A percentile compares a stretch with the other conserved stretches of the same genome.
phyloP scores from a whole-genome alignment of 257 asterid genomes.

The Parsonsia alboflavescens region DNA sequence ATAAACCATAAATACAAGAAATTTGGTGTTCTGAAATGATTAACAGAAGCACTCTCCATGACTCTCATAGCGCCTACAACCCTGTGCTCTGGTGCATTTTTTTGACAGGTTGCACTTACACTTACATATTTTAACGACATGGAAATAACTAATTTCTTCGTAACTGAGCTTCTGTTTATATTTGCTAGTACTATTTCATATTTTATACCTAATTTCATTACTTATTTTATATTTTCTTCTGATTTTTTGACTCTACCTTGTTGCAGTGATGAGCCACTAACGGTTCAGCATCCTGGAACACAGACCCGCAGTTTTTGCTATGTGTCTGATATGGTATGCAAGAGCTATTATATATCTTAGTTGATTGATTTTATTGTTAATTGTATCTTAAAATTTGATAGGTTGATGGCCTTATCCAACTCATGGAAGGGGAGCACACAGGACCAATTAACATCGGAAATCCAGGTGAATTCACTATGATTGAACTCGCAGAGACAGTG shows the following conservation, averaged over 20 bases:
- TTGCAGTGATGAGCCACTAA: constrained; percentile 73
- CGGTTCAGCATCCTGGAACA: constrained; percentile 93
- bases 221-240: no score
- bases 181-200: no score
- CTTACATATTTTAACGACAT: background rate
- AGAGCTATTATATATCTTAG: background rate
- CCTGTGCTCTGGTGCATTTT: background rate
- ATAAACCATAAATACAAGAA: background rate
- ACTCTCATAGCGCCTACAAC: background rate
- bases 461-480: constrained; percentile 68
- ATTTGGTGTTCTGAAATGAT: background rate
- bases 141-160: background rate
- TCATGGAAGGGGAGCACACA: constrained; percentile 49
- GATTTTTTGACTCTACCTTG: background rate
- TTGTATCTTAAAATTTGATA: constrained; percentile 21
- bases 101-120: background rate
- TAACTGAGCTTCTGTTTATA: background rate
- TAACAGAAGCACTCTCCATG: background rate
- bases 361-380: background rate
- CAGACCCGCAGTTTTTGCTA: constrained; percentile 67
- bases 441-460: constrained; percentile 74
- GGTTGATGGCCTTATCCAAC: constrained; percentile 51
- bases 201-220: no score
- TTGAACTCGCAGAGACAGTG: constrained; percentile 58
- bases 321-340: constrained; percentile 47